These are phyloP conservation scores for Didymella keratinophila DNA, from an alignment of 2,329 filamentous ascomycete species.

Conservation along the genomic window DNA sequence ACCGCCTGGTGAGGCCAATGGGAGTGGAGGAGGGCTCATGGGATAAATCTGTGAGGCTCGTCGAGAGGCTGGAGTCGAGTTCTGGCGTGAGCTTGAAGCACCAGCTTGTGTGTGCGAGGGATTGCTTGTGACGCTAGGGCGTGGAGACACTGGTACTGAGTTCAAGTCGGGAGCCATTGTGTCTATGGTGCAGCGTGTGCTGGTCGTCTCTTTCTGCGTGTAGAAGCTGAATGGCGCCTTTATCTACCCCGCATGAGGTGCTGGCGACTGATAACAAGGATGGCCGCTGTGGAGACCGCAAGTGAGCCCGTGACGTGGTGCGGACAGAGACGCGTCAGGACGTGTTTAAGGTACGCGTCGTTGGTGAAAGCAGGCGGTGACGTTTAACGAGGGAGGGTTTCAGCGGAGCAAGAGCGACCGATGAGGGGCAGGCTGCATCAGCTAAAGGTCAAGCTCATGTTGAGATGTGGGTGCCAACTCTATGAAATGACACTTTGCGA, in stretches of 20 bases:
- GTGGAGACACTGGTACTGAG: conserved; percentile 52
- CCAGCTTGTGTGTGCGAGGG: conserved; percentile 33
- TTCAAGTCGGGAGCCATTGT: conserved; percentile 61
- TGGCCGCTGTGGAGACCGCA: conserved; percentile 1
- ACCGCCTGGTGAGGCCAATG: conserved; percentile 49
- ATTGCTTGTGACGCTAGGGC: conserved; percentile 30
- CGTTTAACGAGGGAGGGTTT: conserved; percentile 19
- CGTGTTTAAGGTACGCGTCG: conserved; percentile 19
- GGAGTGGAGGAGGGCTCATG: conserved; percentile 57
- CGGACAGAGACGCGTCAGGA: conserved; percentile 7
- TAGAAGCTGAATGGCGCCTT: neutral
- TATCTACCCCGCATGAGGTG: conserved; percentile 21
- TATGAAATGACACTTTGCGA: neutral
- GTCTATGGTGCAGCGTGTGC: conserved; percentile 8
- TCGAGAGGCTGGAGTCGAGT: conserved; percentile 34
- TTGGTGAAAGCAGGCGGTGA: conserved; percentile 10
- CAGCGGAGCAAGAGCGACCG: conserved; percentile 23
- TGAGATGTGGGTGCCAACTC: conserved; percentile 10
- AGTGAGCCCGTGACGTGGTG: conserved; percentile 6
- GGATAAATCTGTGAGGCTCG: conserved; percentile 54
- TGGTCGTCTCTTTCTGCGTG: neutral
- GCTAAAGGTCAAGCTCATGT: conserved; percentile 16
- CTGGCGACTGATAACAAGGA: conserved; percentile 7
- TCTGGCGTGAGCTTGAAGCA: conserved; percentile 38
- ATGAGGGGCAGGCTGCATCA: conserved; percentile 32